Conservation (phyloP, 306 rosid genomes). For the Cajanus cajan region DNA sequence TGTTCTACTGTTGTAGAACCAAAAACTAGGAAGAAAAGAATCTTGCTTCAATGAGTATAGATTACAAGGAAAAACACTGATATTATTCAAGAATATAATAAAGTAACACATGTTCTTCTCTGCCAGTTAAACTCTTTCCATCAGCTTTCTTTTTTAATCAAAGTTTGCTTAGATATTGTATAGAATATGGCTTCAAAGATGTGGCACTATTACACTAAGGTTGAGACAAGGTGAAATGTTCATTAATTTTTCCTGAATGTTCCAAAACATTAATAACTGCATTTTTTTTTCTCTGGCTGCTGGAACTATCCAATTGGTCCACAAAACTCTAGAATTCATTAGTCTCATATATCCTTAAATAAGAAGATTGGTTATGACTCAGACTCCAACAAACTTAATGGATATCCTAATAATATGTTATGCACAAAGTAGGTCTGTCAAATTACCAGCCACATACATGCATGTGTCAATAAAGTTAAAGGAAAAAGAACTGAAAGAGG, state of each 20-base stretch:
- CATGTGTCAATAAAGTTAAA: background rate
- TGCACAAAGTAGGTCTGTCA: conserved; percentile 6
- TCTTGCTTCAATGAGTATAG: background rate
- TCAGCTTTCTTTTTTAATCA: background rate
- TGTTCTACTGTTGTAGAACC: background rate
- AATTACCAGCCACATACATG: background rate
- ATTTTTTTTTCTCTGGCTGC: background rate
- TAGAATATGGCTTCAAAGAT: conserved; percentile 11
- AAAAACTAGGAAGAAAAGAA: background rate
- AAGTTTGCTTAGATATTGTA: background rate
- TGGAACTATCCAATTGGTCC: background rate
- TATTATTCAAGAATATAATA: background rate
- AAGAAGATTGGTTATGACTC: conserved; percentile 37
- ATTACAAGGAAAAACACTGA: background rate
- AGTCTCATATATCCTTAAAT: background rate
- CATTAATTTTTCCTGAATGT: background rate
- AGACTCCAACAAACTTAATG: conserved; percentile 32
- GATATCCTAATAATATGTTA: background rate
- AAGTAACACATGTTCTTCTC: background rate
- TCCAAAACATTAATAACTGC: background rate
- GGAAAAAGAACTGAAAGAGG: background rate
- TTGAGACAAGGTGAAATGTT: background rate
- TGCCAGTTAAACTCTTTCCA: background rate
- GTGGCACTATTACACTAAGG: background rate
- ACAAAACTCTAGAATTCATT: background rate